Percentiles rank a stretch among this genome's conserved stretches.
These are phyloP conservation scores for Fusarium chaquense DNA, from an alignment of 2,329 filamentous ascomycete species.

Conservation along the genomic window DNA sequence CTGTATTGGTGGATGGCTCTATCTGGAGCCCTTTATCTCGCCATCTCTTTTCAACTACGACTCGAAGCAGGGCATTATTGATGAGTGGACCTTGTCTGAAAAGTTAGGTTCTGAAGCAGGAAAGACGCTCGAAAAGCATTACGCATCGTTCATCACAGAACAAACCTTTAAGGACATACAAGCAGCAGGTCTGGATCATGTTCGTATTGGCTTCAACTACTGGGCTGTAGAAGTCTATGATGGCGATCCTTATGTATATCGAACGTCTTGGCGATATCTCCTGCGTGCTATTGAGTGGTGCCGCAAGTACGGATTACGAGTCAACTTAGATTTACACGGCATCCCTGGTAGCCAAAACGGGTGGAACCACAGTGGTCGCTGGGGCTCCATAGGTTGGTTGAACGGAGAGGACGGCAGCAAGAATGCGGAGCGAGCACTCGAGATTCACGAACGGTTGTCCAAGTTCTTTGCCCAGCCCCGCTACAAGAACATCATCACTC, in stretches of 20 bases:
- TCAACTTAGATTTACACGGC: conserved; percentile 95
- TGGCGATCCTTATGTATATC: conserved; percentile 86
- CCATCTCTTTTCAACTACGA: conserved; percentile 87
- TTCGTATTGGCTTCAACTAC: conserved; percentile 95
- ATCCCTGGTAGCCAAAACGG: conserved; percentile 95
- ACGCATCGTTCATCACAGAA: conserved; percentile 88
- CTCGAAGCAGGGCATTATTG: conserved; percentile 74
- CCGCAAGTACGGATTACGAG: conserved; percentile 88
- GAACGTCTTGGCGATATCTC: conserved; percentile 92
- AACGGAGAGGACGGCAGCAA: conserved; percentile 86
- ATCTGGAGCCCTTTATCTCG: conserved; percentile 93
- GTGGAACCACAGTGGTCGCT: conserved; percentile 94
- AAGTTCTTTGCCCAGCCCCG: conserved; percentile 93
- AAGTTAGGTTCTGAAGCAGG: conserved; percentile 76
- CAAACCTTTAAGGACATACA: conserved; percentile 86
- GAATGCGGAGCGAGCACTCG: conserved; percentile 85
- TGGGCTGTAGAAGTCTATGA: conserved; percentile 92
- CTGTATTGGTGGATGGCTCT: conserved; percentile 94
- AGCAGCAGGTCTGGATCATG: conserved; percentile 90
- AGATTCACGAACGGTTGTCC: conserved; percentile 87
- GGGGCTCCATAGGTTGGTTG: conserved; percentile 86
- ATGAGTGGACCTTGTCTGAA: conserved; percentile 85
- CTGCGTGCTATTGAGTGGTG: conserved; percentile 94
- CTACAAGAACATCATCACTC: conserved; percentile 90
- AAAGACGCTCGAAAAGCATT: conserved; percentile 87